Evolutionary conservation across 495 filamentous ascomycete species (phyloP), one percentile per base, ranked within the genome.

Genomic region (Penicillium diatomitis): DNA sequence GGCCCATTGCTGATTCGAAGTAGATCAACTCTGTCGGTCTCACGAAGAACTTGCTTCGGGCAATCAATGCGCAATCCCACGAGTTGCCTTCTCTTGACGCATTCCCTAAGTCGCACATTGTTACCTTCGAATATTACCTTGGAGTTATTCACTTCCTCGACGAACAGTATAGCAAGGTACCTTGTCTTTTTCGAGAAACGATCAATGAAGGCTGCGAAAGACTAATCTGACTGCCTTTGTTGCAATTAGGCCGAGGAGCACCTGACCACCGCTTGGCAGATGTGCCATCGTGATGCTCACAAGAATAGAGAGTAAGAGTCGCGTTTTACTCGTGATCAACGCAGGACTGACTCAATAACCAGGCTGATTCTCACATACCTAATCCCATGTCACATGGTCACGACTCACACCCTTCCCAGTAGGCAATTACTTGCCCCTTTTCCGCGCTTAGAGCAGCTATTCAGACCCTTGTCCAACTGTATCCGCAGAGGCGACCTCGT

Each of bases 121-220:
- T 96, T n/a, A 96, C 92, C 2, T 97, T 94, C 69, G 86, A 90
- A 58, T 98, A 96, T 66, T 96, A 95, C 60, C 75, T 87, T 55
- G 92, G 94, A 10, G 85, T 97, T 10, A 80, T 97, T 27, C 69
- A 79, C 44, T 97, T 97, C 63, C 66, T 98, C 7, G 90, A 96
- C 50, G 94, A 97, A 63, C 84, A 96, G 52, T 98, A 98, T 56
- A 71, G 69, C 1, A 72, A 83, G 67, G 87, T 88, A 70, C 28
- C 65, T 12, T 36, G 29, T 28, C 5, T 4, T 6, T n/a, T 37
- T 9, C 49, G 20, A 20, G 20, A 20, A 20, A 20, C 2, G 47
- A 4, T 11, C 2, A 34, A 11, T 5, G 10, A 8, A 32, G 8
- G 38, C 20, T 20, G 10, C 34, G 6, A 20, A 5, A 31, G 4